Conservation (phyloP, 331 rosid genomes). For the Acacia pycnantha region DNA sequence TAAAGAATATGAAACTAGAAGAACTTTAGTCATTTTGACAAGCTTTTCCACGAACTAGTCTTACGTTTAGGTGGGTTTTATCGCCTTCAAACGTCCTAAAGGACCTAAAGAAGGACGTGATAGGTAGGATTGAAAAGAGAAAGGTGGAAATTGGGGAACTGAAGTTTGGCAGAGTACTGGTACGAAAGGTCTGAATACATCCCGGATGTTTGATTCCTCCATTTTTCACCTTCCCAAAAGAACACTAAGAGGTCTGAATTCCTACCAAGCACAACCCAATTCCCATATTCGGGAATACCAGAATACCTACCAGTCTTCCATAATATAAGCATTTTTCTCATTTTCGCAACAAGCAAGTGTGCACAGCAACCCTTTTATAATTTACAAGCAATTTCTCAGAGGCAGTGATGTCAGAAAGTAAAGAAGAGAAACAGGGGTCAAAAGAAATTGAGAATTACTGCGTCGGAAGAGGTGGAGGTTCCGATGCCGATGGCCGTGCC, state of each 20-base stretch:
- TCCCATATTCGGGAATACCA: background rate
- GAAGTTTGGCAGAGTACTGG: background rate
- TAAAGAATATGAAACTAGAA: background rate
- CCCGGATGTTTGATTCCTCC: background rate
- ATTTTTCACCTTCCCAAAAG: background rate
- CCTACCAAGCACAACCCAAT: background rate
- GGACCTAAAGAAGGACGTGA: background rate
- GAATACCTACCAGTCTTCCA: too few relatives aligned
- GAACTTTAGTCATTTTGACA: background rate
- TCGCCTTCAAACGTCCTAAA: background rate
- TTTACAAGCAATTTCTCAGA: background rate
- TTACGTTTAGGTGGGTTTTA: too few relatives aligned
- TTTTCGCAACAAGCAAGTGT: background rate
- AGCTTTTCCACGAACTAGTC: background rate
- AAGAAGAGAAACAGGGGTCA: background rate
- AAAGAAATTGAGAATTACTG: constrained; percentile 39
- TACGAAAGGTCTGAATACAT: background rate
- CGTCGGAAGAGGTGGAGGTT: constrained; percentile 25
- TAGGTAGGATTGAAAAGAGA: background rate
- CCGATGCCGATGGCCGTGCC: constrained; percentile 1
- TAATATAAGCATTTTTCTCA: background rate
- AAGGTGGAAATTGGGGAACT: background rate
- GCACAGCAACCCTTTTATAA: background rate
- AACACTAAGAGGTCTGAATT: background rate
- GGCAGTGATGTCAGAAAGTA: background rate